A percentile compares a stretch with the other conserved stretches of the same genome.
Evolutionary conservation across 2,329 filamentous ascomycete species (phyloP).

Genomic region (Cladosporium sp.): DNA sequence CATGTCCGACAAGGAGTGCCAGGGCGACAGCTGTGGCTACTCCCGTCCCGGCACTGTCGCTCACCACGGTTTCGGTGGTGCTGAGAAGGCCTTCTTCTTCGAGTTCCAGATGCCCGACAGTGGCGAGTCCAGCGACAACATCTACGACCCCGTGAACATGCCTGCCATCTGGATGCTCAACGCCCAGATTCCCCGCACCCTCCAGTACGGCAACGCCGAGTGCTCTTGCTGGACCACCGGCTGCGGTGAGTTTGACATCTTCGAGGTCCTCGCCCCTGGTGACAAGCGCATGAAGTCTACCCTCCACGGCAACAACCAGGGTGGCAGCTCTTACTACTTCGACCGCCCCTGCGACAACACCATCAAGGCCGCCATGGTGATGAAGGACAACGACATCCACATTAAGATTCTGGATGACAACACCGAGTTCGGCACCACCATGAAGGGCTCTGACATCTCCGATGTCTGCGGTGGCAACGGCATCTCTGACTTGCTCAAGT

Average conservation of each 20-base stretch:
- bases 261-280: constrained; percentile 65
- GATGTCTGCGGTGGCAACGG: constrained; percentile 31
- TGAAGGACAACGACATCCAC: constrained; percentile 52
- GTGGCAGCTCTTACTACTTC: constrained; percentile 69
- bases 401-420: constrained; percentile 49
- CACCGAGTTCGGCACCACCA: constrained; percentile 34
- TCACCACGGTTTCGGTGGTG: constrained; percentile 66
- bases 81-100: constrained; percentile 68
- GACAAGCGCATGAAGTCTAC: constrained; percentile 66
- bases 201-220: constrained; percentile 58
- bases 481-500: neutral
- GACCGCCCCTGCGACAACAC: constrained; percentile 55
- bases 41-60: constrained; percentile 32
- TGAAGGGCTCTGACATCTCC: constrained; percentile 33
- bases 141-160: constrained; percentile 52
- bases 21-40: constrained; percentile 39
- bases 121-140: constrained; percentile 40
- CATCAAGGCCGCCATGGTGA: constrained; percentile 63
- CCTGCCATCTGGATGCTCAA: constrained; percentile 75
- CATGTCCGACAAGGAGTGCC: constrained; percentile 49
- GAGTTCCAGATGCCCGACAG: constrained; percentile 69
- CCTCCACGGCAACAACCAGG: constrained; percentile 59
- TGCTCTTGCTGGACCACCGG: constrained; percentile 70
- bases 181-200: constrained; percentile 64
- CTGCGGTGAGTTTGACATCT: constrained; percentile 73